phyloP scores from a whole-genome alignment of 371 early-diverging fungal species.

The Lichtheimia ramosa region DNA sequence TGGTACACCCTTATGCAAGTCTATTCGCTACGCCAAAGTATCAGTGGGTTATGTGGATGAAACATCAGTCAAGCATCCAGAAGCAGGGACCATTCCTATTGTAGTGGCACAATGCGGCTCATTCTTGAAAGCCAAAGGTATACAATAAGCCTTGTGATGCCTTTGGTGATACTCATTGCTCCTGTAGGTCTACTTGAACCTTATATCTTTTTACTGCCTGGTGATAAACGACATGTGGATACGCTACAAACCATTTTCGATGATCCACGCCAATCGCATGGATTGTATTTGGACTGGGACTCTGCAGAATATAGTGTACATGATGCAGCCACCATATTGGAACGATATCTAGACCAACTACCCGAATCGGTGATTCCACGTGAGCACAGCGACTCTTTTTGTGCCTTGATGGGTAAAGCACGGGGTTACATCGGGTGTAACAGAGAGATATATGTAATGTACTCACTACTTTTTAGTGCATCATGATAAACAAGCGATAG shows the following conservation, averaged over 20 bases:
- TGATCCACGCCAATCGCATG: constrained; percentile 57
- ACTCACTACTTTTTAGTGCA: background rate
- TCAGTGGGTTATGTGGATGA: constrained; percentile 27
- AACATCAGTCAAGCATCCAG: constrained; percentile 14
- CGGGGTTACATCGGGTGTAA: background rate
- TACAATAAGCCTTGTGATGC: background rate
- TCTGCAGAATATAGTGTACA: constrained; percentile 51
- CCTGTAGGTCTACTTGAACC: constrained; percentile 34
- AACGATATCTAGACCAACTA: constrained; percentile 61
- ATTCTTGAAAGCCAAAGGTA: constrained; percentile 47
- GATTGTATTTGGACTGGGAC: constrained; percentile 60
- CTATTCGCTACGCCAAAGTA: constrained; percentile 24
- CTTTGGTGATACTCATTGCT: background rate
- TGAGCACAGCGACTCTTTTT: constrained; percentile 52
- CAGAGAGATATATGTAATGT: too few relatives aligned
- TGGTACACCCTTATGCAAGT: constrained; percentile 19
- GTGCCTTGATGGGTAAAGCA: constrained; percentile 45
- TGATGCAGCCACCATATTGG: constrained; percentile 63
- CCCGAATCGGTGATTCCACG: constrained; percentile 66
- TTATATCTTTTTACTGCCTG: constrained; percentile 24
- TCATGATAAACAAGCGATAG: too few relatives aligned
- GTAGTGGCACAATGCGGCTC: constrained; percentile 52
- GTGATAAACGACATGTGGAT: constrained; percentile 56
- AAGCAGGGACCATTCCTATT: constrained; percentile 42
- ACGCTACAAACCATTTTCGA: constrained; percentile 59